Evolutionary conservation across 495 filamentous ascomycete species (phyloP), one percentile per base, ranked within the genome.

Genomic region (Aspergillus campestris): DNA sequence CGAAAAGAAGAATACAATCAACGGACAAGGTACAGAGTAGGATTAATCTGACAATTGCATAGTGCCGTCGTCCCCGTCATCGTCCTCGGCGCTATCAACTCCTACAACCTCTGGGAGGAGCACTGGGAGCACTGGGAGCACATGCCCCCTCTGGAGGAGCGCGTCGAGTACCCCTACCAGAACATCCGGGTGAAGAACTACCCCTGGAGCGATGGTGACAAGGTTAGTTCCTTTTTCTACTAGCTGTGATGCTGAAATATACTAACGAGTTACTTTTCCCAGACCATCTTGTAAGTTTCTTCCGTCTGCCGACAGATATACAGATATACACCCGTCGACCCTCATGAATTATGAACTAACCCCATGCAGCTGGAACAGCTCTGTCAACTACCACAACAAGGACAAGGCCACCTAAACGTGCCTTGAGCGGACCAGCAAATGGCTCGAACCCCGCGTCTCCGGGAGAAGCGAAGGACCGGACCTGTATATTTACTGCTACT

Each of bases 71-170:
- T 83, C 52, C 87, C 89, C 40, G 67, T 62, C 64, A 72, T 96
- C 47, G 70, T 86, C 51, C 66, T 87, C 52, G 79, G 83, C 36
- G 64, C 71, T 46, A 55, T 80, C 57, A 96, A 95, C 66, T 87
- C 91, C 57, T 92, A 87, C 62, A 81, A 77, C 64, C 80, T 92
- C 47, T 96, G 89, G 88, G 78, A 75, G 48, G 87, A 94, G 79
- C 90, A 96, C 69, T 95, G 89, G 90, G 86, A 92, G 72, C 90
- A 96, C 72, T 88, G 83, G 86, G 66, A 65, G 6, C 89, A 96
- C 74, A 72, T 86, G 72, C 78, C 84, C 42, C 83, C 91, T 45
- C 77, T 92, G 32, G 87, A 94, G 74, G 91, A 96, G 68, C 81
- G 86, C 58, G 59, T 72, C 53, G 82, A 95, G 72, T 96, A 95